Percentiles rank a stretch among this genome's conserved stretches.
Conservation (phyloP, 2,329 filamentous ascomycete species). For the Bertia moriformis region DNA sequence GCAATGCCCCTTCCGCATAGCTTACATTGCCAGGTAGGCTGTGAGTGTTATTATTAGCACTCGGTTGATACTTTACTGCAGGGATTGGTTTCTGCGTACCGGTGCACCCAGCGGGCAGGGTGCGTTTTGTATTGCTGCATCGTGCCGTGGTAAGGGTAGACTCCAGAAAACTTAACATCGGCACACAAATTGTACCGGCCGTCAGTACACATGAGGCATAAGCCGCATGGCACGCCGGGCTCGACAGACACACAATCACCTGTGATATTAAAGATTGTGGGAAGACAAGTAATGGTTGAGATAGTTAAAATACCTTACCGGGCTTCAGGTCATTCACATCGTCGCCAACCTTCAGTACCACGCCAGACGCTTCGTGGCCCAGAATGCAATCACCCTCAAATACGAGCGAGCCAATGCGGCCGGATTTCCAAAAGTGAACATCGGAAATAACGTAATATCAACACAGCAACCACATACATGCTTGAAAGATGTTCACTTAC, state of each 20-base stretch:
- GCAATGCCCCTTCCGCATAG: conserved; percentile 43
- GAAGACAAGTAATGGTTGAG: not conserved
- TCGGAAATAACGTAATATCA: conserved; percentile 30
- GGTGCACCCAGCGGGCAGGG: conserved; percentile 42
- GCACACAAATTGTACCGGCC: conserved; percentile 52
- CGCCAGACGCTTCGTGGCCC: conserved; percentile 48
- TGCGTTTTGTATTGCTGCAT: conserved; percentile 48
- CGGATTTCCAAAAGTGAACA: conserved; percentile 54
- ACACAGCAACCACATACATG: not conserved
- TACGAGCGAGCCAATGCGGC: conserved; percentile 45
- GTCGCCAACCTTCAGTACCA: conserved; percentile 40
- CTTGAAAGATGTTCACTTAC: conserved; percentile 14
- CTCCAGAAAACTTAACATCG: conserved; percentile 43
- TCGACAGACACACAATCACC: conserved; percentile 55
- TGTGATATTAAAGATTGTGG: no score
- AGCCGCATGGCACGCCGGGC: conserved; percentile 46
- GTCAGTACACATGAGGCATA: conserved; percentile 42
- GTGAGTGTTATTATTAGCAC: conserved; percentile 2
- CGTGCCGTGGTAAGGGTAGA: conserved; percentile 44
- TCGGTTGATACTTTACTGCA: not conserved
- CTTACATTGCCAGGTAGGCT: conserved; percentile 37
- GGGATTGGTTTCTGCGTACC: conserved; percentile 11
- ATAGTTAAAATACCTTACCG: conserved; percentile 11
- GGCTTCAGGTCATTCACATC: conserved; percentile 34
- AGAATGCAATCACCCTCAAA: conserved; percentile 50